These are phyloP conservation scores for Hypholoma sublateritium DNA, from an alignment of 768 basidiomycete genomes.

Conservation along the genomic window DNA sequence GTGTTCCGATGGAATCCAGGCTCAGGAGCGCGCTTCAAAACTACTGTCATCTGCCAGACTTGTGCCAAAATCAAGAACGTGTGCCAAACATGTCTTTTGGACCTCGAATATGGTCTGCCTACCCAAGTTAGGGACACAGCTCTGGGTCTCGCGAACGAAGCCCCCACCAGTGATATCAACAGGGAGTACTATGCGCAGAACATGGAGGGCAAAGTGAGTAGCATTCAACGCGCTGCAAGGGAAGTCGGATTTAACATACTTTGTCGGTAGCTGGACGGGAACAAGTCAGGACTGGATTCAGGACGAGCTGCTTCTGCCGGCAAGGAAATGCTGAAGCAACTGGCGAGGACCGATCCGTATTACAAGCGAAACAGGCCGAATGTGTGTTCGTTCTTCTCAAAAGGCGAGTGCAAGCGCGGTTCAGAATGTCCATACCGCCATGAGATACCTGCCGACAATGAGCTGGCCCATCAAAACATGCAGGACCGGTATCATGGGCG, in stretches of 20 bases:
- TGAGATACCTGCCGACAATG: slow-evolving; percentile 83
- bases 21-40: slow-evolving; percentile 89
- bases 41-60: slow-evolving; percentile 95
- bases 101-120: slow-evolving; percentile 94
- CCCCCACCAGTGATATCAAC: slow-evolving; percentile 97
- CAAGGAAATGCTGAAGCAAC: slow-evolving; percentile 94
- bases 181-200: slow-evolving; percentile 94
- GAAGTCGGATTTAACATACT: background rate
- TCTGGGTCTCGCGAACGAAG: slow-evolving; percentile 78
- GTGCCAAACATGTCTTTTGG: slow-evolving; percentile 96
- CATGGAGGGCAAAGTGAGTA: slow-evolving; percentile 77
- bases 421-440: slow-evolving; percentile 95
- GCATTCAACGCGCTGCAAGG: background rate
- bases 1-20: slow-evolving; percentile 99
- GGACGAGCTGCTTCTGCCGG: slow-evolving; percentile 73
- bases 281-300: slow-evolving; percentile 64
- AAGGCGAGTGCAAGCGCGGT: slow-evolving; percentile 93
- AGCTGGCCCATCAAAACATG: slow-evolving; percentile 87
- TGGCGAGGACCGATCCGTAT: slow-evolving; percentile 94
- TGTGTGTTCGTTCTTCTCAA: slow-evolving; percentile 92
- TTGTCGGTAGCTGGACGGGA: slow-evolving; percentile 61
- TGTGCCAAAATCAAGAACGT: slow-evolving; percentile 96
- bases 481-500: slow-evolving; percentile 92
- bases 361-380: slow-evolving; percentile 97
- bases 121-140: slow-evolving; percentile 98